phyloP scores from a whole-genome alignment of 2,329 filamentous ascomycete genomes.

The Fusarium sp. region DNA sequence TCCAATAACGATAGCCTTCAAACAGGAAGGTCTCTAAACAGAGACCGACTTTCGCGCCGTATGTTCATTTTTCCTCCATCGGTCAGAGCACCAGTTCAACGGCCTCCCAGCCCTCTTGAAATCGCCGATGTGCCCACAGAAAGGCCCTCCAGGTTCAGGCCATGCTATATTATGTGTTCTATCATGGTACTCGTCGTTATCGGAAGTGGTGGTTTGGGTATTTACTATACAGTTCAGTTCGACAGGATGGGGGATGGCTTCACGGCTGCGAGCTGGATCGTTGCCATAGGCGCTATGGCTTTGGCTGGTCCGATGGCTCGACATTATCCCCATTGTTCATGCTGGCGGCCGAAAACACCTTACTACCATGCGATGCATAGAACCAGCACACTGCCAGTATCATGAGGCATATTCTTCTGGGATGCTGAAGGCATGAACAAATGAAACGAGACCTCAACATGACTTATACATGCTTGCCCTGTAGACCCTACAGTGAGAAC shows the following conservation, averaged over 20 bases:
- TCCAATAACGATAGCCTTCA: fast-evolving
- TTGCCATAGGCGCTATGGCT: not conserved
- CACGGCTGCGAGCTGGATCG: not conserved
- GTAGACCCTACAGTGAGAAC: no score
- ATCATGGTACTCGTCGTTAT: not conserved
- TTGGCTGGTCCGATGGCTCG: not conserved
- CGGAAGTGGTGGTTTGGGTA: not conserved
- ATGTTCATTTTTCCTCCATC: fast-evolving
- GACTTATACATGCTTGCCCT: fast-evolving
- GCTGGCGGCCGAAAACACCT: not conserved
- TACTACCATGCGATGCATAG: not conserved
- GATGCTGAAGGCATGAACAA: fast-evolving
- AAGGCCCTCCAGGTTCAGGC: not conserved
- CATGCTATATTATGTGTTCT: not conserved
- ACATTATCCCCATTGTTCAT: not conserved
- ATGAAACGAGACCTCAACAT: fast-evolving
- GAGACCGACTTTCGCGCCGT: not conserved
- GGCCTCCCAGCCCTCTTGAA: not conserved
- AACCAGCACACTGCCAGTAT: not conserved
- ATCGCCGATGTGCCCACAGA: not conserved
- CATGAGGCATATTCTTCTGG: not conserved
- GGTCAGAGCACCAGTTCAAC: no score
- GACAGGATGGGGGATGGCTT: not conserved
- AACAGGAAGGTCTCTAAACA: fast-evolving
- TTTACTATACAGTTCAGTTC: not conserved